Conservation (phyloP, 495 filamentous ascomycete genomes). For the Penicillium macrosclerotiorum region DNA sequence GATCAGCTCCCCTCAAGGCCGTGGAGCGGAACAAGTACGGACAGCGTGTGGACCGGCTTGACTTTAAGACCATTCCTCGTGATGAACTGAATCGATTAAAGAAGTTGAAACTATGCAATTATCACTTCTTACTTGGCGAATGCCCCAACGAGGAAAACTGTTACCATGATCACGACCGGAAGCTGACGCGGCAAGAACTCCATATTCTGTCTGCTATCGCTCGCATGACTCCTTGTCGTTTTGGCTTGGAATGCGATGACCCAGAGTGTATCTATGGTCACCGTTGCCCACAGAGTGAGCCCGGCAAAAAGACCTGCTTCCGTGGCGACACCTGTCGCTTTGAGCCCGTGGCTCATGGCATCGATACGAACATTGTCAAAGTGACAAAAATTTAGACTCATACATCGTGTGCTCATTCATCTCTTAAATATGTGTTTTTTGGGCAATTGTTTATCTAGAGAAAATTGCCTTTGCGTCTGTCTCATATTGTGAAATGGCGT, state of each 20-base stretch:
- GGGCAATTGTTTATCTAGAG: background rate
- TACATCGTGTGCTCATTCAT: too few relatives aligned
- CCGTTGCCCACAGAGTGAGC: slow-evolving; percentile 49
- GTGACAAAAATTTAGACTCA: slow-evolving; percentile 53
- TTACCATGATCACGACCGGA: slow-evolving; percentile 72
- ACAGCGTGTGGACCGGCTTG: slow-evolving; percentile 64
- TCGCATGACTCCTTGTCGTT: slow-evolving; percentile 74
- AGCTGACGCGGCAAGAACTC: slow-evolving; percentile 63
- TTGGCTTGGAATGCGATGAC: slow-evolving; percentile 70
- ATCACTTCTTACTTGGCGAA: slow-evolving; percentile 72
- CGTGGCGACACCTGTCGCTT: slow-evolving; percentile 54
- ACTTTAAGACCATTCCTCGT: slow-evolving; percentile 52
- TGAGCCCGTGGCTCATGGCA: slow-evolving; percentile 45
- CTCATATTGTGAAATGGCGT: too few relatives aligned
- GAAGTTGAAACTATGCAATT: slow-evolving; percentile 80
- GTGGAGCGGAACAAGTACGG: slow-evolving; percentile 71
- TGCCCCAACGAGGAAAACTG: slow-evolving; percentile 68
- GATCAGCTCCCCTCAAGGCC: slow-evolving; percentile 47
- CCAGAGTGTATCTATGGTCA: slow-evolving; percentile 85
- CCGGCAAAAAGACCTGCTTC: slow-evolving; percentile 49
- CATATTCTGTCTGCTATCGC: slow-evolving; percentile 67
- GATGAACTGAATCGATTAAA: slow-evolving; percentile 60
- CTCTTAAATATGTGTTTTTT: background rate
- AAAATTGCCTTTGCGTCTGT: too few relatives aligned
- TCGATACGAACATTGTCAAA: slow-evolving; percentile 53